Base-by-base conservation (phyloP, 805 yeast genomes). In the Kodamaea kaohsiungensis region DNA sequence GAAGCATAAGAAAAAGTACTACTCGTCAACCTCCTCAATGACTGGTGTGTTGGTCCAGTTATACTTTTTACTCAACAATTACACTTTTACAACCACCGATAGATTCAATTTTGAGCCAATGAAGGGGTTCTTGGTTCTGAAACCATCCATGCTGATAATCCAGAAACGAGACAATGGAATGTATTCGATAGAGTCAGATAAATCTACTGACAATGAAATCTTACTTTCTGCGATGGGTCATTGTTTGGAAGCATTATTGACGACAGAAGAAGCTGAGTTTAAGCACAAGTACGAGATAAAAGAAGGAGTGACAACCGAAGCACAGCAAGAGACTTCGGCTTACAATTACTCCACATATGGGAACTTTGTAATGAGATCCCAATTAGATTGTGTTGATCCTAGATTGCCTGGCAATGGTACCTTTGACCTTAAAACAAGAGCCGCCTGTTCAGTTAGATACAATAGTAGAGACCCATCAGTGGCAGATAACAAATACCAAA, bases 361-460 rank as follows among this genome's bases (percentile, higher is more conserved):
- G 2, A 77, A 80, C 43, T 89, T 95, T 62, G 65, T 93, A 12
- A 79, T 93, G 83, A 78, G 98, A 59, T 93, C 98, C 0, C 98
- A 93, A 68, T 76, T 95, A 47, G 99, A 93, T 70, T 91, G 97
- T 55, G 75, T 77, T 56, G 92, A 91, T 68, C 67, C 77, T 0
- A 71, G 89, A 38, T 73, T 95, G 38, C 98, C 98, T 0, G 96
- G 96, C 0, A 85, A 87, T 3, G 98, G 98, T 0, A 86, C 91
- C 0, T 93, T 95, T 76, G 99, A 93, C 69, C 71, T 93, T 54
- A 93, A 93, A 63, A 89, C 98, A 0, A 75, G 99, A 57, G 98
- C 98, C 0, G 96, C 88, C 0, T 85, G 91, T 54, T 89, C 96
- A 0, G 84, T 93, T 0, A 77, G 98, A 46, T 83, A 88, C 66